Base-by-base conservation (phyloP, 345 rosid genomes). In the Gynandropsis gynandra region DNA sequence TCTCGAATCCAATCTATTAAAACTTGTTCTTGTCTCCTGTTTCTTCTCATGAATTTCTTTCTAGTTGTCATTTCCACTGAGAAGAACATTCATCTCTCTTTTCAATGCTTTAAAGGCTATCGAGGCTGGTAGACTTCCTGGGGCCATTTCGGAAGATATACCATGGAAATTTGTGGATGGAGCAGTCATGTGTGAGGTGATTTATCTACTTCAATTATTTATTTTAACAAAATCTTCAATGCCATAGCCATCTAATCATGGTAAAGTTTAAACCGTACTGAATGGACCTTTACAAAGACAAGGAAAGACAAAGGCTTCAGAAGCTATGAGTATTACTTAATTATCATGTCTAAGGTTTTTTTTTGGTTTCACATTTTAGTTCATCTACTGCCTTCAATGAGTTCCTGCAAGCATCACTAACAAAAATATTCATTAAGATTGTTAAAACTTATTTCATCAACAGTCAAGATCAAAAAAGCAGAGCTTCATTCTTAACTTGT, bases 81-180 rank as follows among this genome's bases (percentile, higher is more conserved):
- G 17, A 44, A 16, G 10, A 42, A 16, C 35, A 21, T 42, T 9
- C 48, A 24, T 6, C n/a, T 27, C 43, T 42, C 9, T 16, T 16
- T 21, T 61, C 48, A 19, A 31, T 50, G 20, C 44, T 36, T 45
- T 63, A 61, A 24, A 93, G 99, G 97, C 92, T 52, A 77, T 93
- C 72, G 97, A 88, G 54, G 85, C 85, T 66, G 97, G 97, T 12
- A 75, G 74, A 65, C 74, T 93, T 58, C 99, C 95, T 50, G 80
- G 85, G 58, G 97, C 85, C 66, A 58, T 81, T 65, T 67, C 78
- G 74, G 94, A 76, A 55, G 86, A 73, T 57, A 67, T 85, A 63
- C 88, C 85, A 10, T 81, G 77, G 82, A 81, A 81, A 68, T 93
- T 70, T 56, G 59, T 75, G 61, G 77, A 80, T 60, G 97, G 99